A percentile compares a stretch with the other conserved stretches of the same genome.
Conservation (phyloP, 1,284 basidiomycete genomes). For the Sporisorium reilianum region DNA sequence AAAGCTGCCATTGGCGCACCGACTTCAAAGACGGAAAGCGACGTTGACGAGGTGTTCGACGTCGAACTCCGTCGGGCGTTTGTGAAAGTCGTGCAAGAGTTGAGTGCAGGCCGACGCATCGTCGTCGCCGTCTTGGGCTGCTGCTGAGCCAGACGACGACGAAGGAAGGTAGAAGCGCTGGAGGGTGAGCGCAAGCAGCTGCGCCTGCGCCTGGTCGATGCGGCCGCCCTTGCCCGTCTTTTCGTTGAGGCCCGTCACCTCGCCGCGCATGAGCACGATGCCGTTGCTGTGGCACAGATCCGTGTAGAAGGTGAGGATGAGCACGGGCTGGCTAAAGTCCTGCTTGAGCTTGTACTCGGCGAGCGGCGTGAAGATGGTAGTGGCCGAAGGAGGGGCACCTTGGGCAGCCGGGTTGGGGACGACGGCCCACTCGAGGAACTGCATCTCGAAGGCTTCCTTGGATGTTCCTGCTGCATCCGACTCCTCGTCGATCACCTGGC, state of each 20-base stretch:
- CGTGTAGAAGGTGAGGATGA: conserved; percentile 91
- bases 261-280: conserved; percentile 88
- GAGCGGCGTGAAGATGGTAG: conserved; percentile 87
- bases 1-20: not conserved
- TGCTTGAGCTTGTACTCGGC: conserved; percentile 91
- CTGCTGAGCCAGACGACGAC: not conserved
- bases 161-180: conserved; percentile 66
- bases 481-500: conserved; percentile 45
- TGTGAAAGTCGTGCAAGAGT: conserved; percentile 61
- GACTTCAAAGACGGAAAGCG: conserved; percentile 40
- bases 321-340: conserved; percentile 88
- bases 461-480: conserved; percentile 17
- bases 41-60: conserved; percentile 57
- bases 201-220: conserved; percentile 61
- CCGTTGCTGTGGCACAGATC: conserved; percentile 85
- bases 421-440: conserved; percentile 65
- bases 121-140: conserved; percentile 12
- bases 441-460: conserved; percentile 64
- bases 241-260: conserved; percentile 78
- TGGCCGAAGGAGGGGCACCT: conserved; percentile 35
- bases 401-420: conserved; percentile 36
- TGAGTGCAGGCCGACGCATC: conserved; percentile 42
- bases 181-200: conserved; percentile 59
- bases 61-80: conserved; percentile 54
- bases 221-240: conserved; percentile 72